Conservation (phyloP, 1,284 basidiomycete genomes). For the Malassezia sympodialis region DNA sequence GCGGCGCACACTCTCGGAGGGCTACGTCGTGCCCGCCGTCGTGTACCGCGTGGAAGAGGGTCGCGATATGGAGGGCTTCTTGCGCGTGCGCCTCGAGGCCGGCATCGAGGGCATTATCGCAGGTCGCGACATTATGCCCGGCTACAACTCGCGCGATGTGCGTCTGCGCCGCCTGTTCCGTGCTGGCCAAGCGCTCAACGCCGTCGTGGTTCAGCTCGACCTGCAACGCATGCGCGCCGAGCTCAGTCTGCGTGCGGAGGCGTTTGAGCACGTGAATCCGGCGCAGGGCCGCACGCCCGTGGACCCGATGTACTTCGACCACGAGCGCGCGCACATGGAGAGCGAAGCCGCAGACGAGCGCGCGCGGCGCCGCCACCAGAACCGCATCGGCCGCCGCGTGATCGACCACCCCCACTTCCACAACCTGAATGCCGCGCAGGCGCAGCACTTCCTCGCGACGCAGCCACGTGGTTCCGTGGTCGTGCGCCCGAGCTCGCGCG, state of each 20-base stretch:
- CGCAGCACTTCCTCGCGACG: constrained; percentile 77
- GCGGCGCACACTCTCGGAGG: constrained; percentile 62
- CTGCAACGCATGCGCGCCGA: constrained; percentile 62
- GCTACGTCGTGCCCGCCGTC: constrained; percentile 76
- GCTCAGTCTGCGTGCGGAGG: constrained; percentile 64
- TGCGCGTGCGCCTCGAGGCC: constrained; percentile 71
- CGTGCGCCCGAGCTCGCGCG: constrained; percentile 90
- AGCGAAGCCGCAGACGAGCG: constrained; percentile 62
- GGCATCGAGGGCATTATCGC: constrained; percentile 56
- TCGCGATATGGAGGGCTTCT: constrained; percentile 32
- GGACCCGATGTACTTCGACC: constrained; percentile 63
- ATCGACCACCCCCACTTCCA: constrained; percentile 99
- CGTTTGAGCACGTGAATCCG: constrained; percentile 61
- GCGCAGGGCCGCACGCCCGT: constrained; percentile 58
- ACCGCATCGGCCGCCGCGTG: constrained; percentile 57
- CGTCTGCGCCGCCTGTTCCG: constrained; percentile 32
- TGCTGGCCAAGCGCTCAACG: constrained; percentile 65
- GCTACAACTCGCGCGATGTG: constrained; percentile 26
- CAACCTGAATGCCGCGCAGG: constrained; percentile 81
- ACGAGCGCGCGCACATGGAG: constrained; percentile 60
- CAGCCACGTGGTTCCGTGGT: constrained; percentile 68
- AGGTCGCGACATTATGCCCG: constrained; percentile 28
- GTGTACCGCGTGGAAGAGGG: constrained; percentile 54
- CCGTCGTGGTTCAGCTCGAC: constrained; percentile 65
- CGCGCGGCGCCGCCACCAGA: constrained; percentile 71